Evolutionary conservation across 495 filamentous ascomycete species (phyloP).

Genomic region (Penicillium pancosmium): DNA sequence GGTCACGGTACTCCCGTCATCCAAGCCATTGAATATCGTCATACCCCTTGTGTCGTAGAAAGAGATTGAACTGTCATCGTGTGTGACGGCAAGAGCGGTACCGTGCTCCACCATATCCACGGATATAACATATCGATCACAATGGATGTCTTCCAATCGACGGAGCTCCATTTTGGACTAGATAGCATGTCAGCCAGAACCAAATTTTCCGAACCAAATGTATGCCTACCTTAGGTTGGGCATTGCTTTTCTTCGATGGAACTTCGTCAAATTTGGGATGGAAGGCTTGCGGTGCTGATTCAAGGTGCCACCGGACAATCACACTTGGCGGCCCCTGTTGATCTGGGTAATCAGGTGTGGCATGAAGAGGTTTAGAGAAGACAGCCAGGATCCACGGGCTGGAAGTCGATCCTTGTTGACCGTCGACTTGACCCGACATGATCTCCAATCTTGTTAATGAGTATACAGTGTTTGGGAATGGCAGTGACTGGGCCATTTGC

Average conservation of each 20-base stretch:
- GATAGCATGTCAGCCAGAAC: constrained; percentile 1
- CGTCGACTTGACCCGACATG: constrained; percentile 60
- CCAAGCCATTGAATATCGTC: constrained; percentile 61
- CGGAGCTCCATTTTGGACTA: constrained; percentile 64
- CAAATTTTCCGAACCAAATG: background rate
- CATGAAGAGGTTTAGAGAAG: constrained; percentile 62
- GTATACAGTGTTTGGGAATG: constrained; percentile 48
- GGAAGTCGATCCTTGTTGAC: constrained; percentile 47
- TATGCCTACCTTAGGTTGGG: constrained; percentile 40
- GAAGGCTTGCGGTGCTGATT: constrained; percentile 57
- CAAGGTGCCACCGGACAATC: constrained; percentile 78
- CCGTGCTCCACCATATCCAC: constrained; percentile 66
- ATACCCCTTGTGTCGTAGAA: constrained; percentile 76
- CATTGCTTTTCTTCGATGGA: constrained; percentile 61
- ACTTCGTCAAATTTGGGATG: constrained; percentile 78
- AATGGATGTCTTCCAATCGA: constrained; percentile 63
- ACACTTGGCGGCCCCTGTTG: constrained; percentile 65
- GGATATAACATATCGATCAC: constrained; percentile 69
- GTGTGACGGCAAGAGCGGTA: constrained; percentile 66
- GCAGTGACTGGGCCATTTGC: constrained; percentile 32
- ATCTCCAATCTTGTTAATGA: constrained; percentile 68
- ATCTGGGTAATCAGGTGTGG: constrained; percentile 50
- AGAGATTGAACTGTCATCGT: constrained; percentile 75
- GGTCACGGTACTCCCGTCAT: constrained; percentile 64
- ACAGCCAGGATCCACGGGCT: constrained; percentile 70